Evolutionary conservation across 352 stramenopile species (phyloP).

Genomic region (Phytophthora fragariaefolia): DNA sequence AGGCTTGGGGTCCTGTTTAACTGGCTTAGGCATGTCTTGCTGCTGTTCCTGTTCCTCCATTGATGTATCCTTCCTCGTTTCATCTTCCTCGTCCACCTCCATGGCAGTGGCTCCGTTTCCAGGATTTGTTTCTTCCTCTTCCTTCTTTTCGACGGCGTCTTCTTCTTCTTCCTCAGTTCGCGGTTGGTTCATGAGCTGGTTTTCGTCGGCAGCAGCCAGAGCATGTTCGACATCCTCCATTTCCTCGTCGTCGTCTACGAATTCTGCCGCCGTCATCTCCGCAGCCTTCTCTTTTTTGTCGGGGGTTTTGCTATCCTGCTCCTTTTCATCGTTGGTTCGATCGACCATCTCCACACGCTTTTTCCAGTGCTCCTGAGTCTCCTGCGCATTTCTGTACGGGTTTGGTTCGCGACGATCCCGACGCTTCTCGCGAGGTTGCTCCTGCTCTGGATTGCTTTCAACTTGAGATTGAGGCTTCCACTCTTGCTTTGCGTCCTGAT

Average conservation of each 20-base stretch:
- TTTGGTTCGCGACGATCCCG: constrained; percentile 92
- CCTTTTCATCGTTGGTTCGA: constrained; percentile 51
- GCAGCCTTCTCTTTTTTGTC: constrained; percentile 41
- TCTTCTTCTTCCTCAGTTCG: constrained; percentile 63
- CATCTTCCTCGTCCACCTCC: constrained; percentile 74
- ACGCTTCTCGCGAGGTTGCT: constrained; percentile 75
- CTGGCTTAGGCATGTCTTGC: constrained; percentile 36
- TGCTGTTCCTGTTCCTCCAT: constrained; percentile 40
- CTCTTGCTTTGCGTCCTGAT: constrained; percentile 63
- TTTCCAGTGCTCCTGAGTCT: constrained; percentile 98
- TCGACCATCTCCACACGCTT: constrained; percentile 93
- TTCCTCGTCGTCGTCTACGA: constrained; percentile 68
- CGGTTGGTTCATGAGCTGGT: constrained; percentile 68
- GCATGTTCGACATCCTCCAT: constrained; percentile 73
- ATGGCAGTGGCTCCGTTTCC: constrained; percentile 59
- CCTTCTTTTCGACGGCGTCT: constrained; percentile 36
- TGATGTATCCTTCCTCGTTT: constrained; percentile 48
- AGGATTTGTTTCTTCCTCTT: constrained; percentile 51
- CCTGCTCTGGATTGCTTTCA: constrained; percentile 42
- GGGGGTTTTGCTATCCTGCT: constrained; percentile 41
- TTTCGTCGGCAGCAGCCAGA: constrained; percentile 71
- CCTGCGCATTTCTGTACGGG: constrained; percentile 95
- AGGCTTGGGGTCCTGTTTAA: constrained; percentile 39
- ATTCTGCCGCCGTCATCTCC: constrained; percentile 68
- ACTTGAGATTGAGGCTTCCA: constrained; percentile 65